Percentiles rank a stretch among this genome's conserved stretches.
phyloP scores from a whole-genome alignment of 768 basidiomycete genomes.

The Clavaria fumosa region DNA sequence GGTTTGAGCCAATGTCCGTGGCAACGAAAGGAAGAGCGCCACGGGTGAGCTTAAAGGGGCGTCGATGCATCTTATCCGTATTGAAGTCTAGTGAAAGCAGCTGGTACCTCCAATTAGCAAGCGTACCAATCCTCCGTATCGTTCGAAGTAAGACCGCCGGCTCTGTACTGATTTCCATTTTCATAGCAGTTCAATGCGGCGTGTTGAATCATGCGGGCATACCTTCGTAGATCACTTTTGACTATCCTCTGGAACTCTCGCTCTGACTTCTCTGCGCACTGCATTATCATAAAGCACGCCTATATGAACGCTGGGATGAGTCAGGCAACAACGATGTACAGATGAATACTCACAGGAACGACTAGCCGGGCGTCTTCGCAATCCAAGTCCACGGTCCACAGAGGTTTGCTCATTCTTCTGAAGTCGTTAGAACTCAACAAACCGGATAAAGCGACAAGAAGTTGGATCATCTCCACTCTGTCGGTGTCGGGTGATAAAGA shows the following conservation, averaged over 20 bases:
- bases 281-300: slow-evolving; percentile 57
- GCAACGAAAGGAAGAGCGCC: slow-evolving; percentile 58
- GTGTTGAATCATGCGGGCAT: slow-evolving; percentile 9
- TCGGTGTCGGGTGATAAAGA: slow-evolving; percentile 30
- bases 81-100: slow-evolving; percentile 46
- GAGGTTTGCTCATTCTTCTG: slow-evolving; percentile 30
- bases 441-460: slow-evolving; percentile 48
- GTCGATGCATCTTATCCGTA: slow-evolving; percentile 42
- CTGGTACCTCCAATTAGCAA: slow-evolving; percentile 58
- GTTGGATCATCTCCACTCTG: slow-evolving; percentile 31
- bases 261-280: slow-evolving; percentile 50
- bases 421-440: slow-evolving; percentile 36
- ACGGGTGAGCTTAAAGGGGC: slow-evolving; percentile 60
- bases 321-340: background rate
- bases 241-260: slow-evolving; percentile 33
- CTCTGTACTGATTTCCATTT: slow-evolving; percentile 37
- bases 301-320: slow-evolving; percentile 12
- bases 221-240: slow-evolving; percentile 43
- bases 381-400: slow-evolving; percentile 43
- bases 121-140: slow-evolving; percentile 35
- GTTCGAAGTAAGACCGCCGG: slow-evolving; percentile 33
- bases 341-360: slow-evolving; percentile 29
- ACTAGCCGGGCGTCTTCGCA: slow-evolving; percentile 27
- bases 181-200: too few species aligned
- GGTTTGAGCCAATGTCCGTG: slow-evolving; percentile 55